Evolutionary conservation across 2,329 filamentous ascomycete genomes (phyloP).

Genomic region (Tolypocladium nubicola): DNA sequence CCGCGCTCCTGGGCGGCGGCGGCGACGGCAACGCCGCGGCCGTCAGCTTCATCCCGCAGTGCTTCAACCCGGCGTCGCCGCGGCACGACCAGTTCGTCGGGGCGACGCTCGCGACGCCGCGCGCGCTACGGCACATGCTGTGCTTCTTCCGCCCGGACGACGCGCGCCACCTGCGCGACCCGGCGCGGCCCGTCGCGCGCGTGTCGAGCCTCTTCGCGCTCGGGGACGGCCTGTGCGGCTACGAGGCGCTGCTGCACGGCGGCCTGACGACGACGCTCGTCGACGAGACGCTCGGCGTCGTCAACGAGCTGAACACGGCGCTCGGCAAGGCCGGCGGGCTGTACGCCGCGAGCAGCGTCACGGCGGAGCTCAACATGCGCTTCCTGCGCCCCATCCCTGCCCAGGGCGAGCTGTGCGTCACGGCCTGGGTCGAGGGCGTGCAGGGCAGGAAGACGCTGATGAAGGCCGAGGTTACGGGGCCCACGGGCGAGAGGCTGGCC

Average conservation of each 20-base stretch:
- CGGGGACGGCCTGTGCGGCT: constrained; percentile 22
- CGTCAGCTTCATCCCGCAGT: constrained; percentile 22
- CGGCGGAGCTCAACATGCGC: constrained; percentile 22
- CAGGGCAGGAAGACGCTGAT: constrained; percentile 23
- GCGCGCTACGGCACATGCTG: constrained; percentile 21
- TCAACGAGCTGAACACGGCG: constrained; percentile 24
- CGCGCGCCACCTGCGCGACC: constrained; percentile 11
- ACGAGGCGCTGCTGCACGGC: constrained; percentile 22
- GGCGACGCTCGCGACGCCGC: constrained; percentile 15
- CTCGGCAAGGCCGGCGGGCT: constrained; percentile 18
- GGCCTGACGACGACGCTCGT: constrained; percentile 23
- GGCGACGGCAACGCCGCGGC: too few relatives aligned
- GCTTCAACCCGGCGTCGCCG: constrained; percentile 17
- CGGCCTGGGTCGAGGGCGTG: constrained; percentile 18
- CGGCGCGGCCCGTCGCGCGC: constrained; percentile 14
- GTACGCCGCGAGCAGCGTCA: constrained; percentile 19
- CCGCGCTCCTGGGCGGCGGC: constrained; percentile 13
- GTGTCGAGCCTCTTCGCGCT: constrained; percentile 20
- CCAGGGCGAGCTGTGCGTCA: constrained; percentile 18
- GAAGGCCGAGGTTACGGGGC: constrained; percentile 17
- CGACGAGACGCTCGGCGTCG: constrained; percentile 24
- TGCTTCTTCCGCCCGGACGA: constrained; percentile 20
- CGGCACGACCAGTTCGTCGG: constrained; percentile 24
- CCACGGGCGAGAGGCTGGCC: constrained; percentile 17
- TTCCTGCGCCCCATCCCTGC: constrained; percentile 21